Conservation (phyloP, 106 monocot genomes). For the Dendrobium catenatum region DNA sequence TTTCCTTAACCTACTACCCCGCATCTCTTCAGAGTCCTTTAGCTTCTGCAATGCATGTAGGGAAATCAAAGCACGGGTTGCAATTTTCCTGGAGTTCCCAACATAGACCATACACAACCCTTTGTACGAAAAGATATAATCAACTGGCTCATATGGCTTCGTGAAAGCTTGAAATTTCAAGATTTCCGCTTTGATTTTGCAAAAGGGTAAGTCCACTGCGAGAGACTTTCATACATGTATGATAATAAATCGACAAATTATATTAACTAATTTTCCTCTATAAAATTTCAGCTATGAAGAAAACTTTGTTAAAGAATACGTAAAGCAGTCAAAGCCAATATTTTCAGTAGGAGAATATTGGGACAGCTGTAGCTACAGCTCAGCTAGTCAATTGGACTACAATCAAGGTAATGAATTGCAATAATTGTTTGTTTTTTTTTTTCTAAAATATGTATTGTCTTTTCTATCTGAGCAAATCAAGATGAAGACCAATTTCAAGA, state of each 20-base stretch:
- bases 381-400: constrained; percentile 46
- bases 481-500: neutral
- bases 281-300: constrained; percentile 46
- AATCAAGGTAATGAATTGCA: constrained; percentile 63
- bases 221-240: neutral
- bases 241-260: neutral
- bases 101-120: constrained; percentile 72
- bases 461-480: neutral
- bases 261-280: neutral
- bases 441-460: neutral
- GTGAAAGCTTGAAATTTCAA: constrained; percentile 48
- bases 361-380: constrained; percentile 67
- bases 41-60: constrained; percentile 11
- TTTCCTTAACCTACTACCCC: neutral
- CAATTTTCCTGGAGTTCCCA: constrained; percentile 65
- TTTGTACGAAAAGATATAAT: constrained; percentile 74
- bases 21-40: neutral
- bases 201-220: constrained; percentile 47
- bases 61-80: constrained; percentile 67
- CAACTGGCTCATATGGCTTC: constrained; percentile 74
- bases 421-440: neutral
- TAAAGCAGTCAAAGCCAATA: constrained; percentile 62
- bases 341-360: constrained; percentile 86
- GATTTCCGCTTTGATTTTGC: constrained; percentile 94
- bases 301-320: constrained; percentile 77